Base-by-base conservation (phyloP, 768 basidiomycete species). In the Boletus reticuloceps region DNA sequence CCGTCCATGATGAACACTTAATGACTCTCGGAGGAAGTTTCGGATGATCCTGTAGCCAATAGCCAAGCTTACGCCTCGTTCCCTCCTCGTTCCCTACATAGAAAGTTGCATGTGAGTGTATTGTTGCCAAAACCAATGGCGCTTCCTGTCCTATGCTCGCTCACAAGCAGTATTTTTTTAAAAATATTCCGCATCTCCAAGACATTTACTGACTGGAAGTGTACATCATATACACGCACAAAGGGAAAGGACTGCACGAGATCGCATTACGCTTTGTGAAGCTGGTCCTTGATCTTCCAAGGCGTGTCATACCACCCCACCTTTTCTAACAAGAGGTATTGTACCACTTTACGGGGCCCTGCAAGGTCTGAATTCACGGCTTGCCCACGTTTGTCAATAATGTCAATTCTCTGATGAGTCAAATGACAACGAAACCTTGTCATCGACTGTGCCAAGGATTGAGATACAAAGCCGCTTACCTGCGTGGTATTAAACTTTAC, bases 401-500 rank as follows among this genome's bases (percentile, higher is more conserved):
- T 60, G 16, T 72, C 61, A 3, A 78, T 64, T 55, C 69, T 72
- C 77, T 78, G 34, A 14, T 14, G 58, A 17, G 37, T 20, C 12
- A 22, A 25, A 19, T 11, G 9, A 8, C 16, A 50, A 14, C 9
- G 14, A n/a, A 13, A 6, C 12, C 1, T 9, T 0, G 76, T 51
- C 41, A 55, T 6, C 27, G 40, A 14, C 27, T 5, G 19, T 77
- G 58, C 78, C 77, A 14, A 71, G 77, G 8, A 77, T 75, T 5
- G 70, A 73, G 41, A 61, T 65, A 62, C 67, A 32, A n/a, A 31
- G n/a, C 4, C 6, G 57, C 79, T 36, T 37, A 83, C 87, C 76
- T 91, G 89, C 53, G 81, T 78, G 0, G 85, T 87, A 59, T 91
- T 86, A 55, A 91, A 84, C 53, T 79, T 82, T 56, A 89, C 75